These are phyloP conservation scores for Marasmius oreades DNA, from an alignment of 1,284 basidiomycete species.

Conservation along the genomic window DNA sequence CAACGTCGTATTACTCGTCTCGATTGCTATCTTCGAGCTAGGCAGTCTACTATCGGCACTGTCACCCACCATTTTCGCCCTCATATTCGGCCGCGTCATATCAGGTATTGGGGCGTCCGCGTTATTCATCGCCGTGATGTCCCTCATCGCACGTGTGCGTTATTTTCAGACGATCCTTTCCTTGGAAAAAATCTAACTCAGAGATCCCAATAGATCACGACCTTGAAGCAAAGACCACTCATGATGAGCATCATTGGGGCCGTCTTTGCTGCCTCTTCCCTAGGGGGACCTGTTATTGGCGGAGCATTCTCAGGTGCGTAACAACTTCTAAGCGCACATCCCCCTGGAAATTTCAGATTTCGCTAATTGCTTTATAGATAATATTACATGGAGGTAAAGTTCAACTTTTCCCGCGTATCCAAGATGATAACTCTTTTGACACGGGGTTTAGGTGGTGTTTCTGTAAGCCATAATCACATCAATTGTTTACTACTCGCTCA, in stretches of 20 bases:
- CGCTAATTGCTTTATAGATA: not conserved
- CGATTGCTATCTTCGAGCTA: not conserved
- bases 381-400: too few relatives aligned
- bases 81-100: not conserved
- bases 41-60: not conserved
- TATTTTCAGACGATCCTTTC: not conserved
- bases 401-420: too few relatives aligned
- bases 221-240: not conserved
- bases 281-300: not conserved
- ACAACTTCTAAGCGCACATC: not conserved
- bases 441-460: too few relatives aligned
- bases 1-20: not conserved
- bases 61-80: not conserved
- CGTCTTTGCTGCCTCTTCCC: not conserved
- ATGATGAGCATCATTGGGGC: not conserved
- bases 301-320: not conserved
- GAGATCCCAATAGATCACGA: not conserved
- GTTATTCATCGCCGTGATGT: not conserved
- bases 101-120: not conserved
- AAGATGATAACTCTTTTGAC: too few relatives aligned
- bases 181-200: not conserved
- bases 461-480: too few relatives aligned
- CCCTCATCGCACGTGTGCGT: not conserved
- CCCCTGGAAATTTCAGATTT: too few relatives aligned
- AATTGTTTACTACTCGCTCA: too few relatives aligned